Evolutionary conservation across 2,329 filamentous ascomycete species (phyloP), one percentile per base, ranked within the genome.

Genomic region (Diplodia sapinea): DNA sequence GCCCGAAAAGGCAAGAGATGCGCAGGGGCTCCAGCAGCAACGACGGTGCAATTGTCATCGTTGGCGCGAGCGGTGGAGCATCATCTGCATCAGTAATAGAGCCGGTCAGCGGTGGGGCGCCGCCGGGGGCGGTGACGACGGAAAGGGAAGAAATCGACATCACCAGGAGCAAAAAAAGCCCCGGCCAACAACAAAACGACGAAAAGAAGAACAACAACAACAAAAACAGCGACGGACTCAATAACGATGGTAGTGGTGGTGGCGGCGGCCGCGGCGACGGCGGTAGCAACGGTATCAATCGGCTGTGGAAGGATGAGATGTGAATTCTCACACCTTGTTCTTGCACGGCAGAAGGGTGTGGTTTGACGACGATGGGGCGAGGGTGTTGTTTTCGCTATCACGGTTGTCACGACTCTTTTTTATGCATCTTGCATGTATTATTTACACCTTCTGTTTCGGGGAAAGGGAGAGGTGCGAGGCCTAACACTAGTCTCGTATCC

Each of bases 1-100:
- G 38, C 59, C 59, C 43, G 31, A 49, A 63, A 38, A 29, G 59
- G 59, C 36, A 63, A 51, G 59, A 51, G 59, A 63, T 63, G 43
- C 43, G 29, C 59, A 63, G 59, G 59, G 59, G 59, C n/a, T 23
- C 23, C 26, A 8, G 29, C 59, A n/a, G 13, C 31, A 6, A 33
- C 36, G 5, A 17, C 26, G 43, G 20, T 12, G 33, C 33, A 36
- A 12, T 36, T 36, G n/a, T 20, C 13, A 9, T 20, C 43, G 17
- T 20, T 20, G 36, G 59, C 43, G 29, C 15, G 29, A 49, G 59
- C 26, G 13, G n/a, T 47, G 43, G 43, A n/a, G 43, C 31, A 23
- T 6, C n/a, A 31, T 15, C 55, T 26, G 55, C 55, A 29, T 36
- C 23, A 2, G 36, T 29, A 2, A 36, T 11, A 29, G 47, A n/a